Evolutionary conservation across 106 monocot species (phyloP).

Genomic region (Vanilla planifolia): DNA sequence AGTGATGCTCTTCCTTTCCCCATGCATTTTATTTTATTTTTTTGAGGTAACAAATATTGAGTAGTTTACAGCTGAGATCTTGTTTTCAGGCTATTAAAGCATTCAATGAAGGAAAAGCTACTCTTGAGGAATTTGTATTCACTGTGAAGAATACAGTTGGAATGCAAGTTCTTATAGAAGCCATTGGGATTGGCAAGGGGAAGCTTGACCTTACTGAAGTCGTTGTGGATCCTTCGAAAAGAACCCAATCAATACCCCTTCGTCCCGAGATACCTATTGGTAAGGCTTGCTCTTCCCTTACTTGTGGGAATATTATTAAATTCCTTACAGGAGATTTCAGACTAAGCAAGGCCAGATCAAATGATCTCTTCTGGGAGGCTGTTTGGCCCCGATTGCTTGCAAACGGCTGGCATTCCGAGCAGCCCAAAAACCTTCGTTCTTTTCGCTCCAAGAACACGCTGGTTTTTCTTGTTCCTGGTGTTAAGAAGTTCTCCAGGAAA

Average conservation of each 20-base stretch:
- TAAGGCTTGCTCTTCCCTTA: constrained; percentile 64
- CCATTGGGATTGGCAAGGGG: constrained; percentile 72
- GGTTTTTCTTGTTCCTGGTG: constrained; percentile 71
- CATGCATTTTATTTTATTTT: too few relatives aligned
- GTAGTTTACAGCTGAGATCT: too few relatives aligned
- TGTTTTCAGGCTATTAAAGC: constrained; percentile 47
- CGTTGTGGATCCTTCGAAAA: constrained; percentile 28
- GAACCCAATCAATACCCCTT: constrained; percentile 12
- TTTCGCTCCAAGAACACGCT: constrained; percentile 31
- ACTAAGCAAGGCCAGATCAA: constrained; percentile 75
- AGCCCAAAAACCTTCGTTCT: constrained; percentile 53
- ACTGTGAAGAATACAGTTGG: constrained; percentile 43
- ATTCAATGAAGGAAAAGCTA: constrained; percentile 42
- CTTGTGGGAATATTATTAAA: constrained; percentile 52
- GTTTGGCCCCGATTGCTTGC: constrained; percentile 94
- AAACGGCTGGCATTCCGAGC: constrained; percentile 80
- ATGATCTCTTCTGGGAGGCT: constrained; percentile 96
- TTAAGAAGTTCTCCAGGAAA: constrained; percentile 70
- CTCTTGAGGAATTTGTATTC: constrained; percentile 67
- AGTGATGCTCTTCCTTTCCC: too few relatives aligned
- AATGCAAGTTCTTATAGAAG: constrained; percentile 35
- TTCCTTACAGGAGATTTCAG: constrained; percentile 80
- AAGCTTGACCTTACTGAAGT: constrained; percentile 63
- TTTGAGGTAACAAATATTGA: too few relatives aligned
- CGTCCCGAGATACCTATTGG: constrained; percentile 63